Percentiles rank a stretch among this genome's conserved stretches.
These are phyloP conservation scores for Neckera pumila DNA, from an alignment of 225 moss, liverwort and hornwort species.

Conservation along the genomic window DNA sequence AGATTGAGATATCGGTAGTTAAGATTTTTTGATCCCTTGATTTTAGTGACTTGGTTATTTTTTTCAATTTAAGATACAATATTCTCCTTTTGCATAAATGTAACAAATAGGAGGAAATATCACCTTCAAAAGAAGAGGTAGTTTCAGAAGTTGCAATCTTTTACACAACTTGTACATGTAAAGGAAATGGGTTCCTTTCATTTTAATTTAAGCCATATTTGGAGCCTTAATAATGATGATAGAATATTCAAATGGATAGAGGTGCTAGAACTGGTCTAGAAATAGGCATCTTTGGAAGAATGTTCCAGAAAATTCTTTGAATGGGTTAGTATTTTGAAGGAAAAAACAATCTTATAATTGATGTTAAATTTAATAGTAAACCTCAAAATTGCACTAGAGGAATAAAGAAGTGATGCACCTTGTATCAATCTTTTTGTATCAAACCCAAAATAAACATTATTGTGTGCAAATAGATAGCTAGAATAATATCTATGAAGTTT, in stretches of 20 bases:
- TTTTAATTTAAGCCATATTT: neutral
- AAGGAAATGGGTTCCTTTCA: no score
- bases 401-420: neutral
- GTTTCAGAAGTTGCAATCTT: neutral
- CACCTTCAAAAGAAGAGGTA: neutral
- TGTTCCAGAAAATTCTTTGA: neutral
- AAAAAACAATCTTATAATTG: no score
- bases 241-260: neutral
- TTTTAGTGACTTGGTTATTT: neutral
- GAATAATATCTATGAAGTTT: neutral
- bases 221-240: neutral
- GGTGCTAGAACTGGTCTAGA: neutral
- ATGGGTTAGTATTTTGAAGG: neutral
- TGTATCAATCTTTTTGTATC: neutral
- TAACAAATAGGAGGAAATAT: neutral
- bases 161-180: neutral
- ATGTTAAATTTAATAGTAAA: neutral
- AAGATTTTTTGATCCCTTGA: neutral
- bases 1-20: accelerated
- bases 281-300: neutral
- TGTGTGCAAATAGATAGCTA: no score
- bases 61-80: neutral
- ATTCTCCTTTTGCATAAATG: accelerated
- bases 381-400: accelerated
- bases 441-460: neutral